A percentile compares a stretch with the other conserved stretches of the same genome.
phyloP scores from a whole-genome alignment of 306 rosid species.

The Casuarina equisetifolia region DNA sequence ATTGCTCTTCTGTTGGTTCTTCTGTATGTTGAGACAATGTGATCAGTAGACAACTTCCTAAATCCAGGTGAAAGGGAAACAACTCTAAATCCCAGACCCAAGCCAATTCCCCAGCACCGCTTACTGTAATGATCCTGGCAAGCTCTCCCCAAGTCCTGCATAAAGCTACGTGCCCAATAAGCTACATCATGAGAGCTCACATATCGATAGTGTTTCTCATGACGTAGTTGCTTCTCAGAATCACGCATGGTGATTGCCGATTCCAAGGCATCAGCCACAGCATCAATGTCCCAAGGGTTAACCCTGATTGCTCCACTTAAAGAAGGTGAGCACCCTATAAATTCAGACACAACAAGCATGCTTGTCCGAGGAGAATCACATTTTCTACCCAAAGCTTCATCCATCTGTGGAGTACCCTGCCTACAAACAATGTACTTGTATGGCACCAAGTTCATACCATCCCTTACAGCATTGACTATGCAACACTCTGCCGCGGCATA shows the following conservation, averaged over 20 bases:
- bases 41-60: conserved; percentile 63
- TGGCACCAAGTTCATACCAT: conserved; percentile 89
- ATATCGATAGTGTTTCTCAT: conserved; percentile 77
- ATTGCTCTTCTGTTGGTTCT: conserved; percentile 72
- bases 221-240: conserved; percentile 71
- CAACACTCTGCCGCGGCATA: conserved; percentile 85
- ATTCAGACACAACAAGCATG: conserved; percentile 89
- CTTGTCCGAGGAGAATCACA: conserved; percentile 53
- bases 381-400: conserved; percentile 50
- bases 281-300: conserved; percentile 86
- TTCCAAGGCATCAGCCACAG: conserved; percentile 73
- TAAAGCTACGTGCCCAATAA: conserved; percentile 83
- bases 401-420: conserved; percentile 59
- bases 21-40: conserved; percentile 63
- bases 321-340: conserved; percentile 88
- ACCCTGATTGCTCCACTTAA: conserved; percentile 91
- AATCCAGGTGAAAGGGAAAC: conserved; percentile 67
- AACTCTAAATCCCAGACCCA: conserved; percentile 76
- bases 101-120: conserved; percentile 81
- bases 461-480: conserved; percentile 83
- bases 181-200: conserved; percentile 85
- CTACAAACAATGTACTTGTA: conserved; percentile 80
- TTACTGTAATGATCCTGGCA: conserved; percentile 73
- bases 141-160: conserved; percentile 82
- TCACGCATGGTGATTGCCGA: conserved; percentile 58